Base-by-base conservation (phyloP, 2,329 filamentous ascomycete species). In the Sclerotinia minor region DNA sequence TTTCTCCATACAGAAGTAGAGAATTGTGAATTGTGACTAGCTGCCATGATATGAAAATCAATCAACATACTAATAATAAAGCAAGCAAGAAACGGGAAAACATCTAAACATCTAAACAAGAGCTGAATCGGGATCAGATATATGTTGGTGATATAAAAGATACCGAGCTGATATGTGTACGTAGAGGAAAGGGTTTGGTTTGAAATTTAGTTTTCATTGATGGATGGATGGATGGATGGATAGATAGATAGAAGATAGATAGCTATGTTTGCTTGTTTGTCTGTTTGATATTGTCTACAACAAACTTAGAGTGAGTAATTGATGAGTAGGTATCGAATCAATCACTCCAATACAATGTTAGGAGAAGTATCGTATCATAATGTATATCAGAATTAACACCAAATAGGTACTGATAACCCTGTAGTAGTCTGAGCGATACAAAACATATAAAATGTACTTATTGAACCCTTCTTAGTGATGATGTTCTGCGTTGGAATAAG, bases 391-490 rank as follows among this genome's bases (percentile, higher is more conserved):
- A 50, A 19, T 13, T 2, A 38, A 38, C 17, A 32, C 32, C 35
- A n/a, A 32, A 21, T n/a, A 15, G 29, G 29, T 9, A 32, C 32
- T 35, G 29, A 61, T 21, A 21, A 38, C 47, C 4, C 7, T 17
- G 45, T 49, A 41, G 32, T 26, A 50, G 59, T 38, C 29, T 50
- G 29, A 35, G 32, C 35, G 44, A 49, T 49, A 24, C 44, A 61
- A 17, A 47, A 24, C 44, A 49, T 49, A 38, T 35, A 49, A 61
- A 49, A 35, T 61, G 58, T 61, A 49, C n/a, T 44, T 61, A 35
- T 49, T 11, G 29, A 60, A 41, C 21, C 19, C 44, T 24, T 24
- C 41, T 49, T 49, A 4, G 15, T 24, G 44, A 49, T 49, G 21
- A 32, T 24, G 5, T 35, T n/a, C 7, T 35, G 41, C 44, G 5